These are phyloP conservation scores for Magnusiomyces suaveolens DNA, from an alignment of 1,139 yeast species.

Conservation along the genomic window DNA sequence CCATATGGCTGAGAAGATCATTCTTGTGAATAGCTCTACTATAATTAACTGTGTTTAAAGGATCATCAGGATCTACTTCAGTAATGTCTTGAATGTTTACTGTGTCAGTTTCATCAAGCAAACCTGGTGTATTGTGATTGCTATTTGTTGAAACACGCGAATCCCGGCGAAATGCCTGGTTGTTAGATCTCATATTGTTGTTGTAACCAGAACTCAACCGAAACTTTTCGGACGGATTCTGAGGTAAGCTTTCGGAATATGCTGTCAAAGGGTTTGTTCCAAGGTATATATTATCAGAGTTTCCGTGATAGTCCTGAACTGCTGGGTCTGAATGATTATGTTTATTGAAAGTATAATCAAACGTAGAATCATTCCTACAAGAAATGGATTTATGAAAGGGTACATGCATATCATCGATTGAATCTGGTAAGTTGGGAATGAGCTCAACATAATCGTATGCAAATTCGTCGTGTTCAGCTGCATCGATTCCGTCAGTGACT, in stretches of 20 bases:
- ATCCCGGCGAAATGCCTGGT: background rate
- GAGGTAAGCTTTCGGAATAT: no score
- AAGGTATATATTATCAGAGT: no score
- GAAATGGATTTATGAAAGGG: no score
- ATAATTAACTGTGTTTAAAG: background rate
- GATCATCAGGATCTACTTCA: background rate
- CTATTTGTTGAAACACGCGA: background rate
- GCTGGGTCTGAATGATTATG: no score
- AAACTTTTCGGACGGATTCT: no score
- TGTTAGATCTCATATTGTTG: no score
- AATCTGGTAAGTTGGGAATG: constrained; percentile 26
- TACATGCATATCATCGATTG: background rate
- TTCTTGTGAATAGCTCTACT: background rate
- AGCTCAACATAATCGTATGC: constrained; percentile 42
- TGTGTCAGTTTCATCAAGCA: background rate
- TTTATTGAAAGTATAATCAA: no score
- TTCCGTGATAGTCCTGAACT: no score
- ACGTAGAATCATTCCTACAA: no score
- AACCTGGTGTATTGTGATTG: background rate
- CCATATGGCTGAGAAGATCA: background rate
- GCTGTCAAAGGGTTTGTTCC: no score
- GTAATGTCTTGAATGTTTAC: background rate
- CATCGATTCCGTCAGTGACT: constrained; percentile 39
- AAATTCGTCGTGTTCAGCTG: constrained; percentile 46
- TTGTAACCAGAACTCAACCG: no score